Evolutionary conservation across 192 early-diverging fungal genomes (phyloP), one percentile per base, ranked within the genome.

Genomic region (Coemansia sp.): DNA sequence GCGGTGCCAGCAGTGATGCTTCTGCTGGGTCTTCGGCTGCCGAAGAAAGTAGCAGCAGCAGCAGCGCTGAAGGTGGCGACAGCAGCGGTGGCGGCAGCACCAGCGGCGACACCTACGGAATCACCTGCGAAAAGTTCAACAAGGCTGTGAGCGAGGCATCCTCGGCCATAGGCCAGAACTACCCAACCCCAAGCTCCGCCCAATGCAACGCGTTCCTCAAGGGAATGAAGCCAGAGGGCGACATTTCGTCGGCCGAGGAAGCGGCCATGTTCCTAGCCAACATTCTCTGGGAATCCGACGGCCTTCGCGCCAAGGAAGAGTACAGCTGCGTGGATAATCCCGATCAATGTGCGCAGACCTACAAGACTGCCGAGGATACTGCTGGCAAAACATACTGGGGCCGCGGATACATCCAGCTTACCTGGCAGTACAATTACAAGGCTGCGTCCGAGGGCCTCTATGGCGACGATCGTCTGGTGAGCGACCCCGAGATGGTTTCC

Each of bases 241-340:
- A 49, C 32, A 80, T 84, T 16, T 37, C 74, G 4, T 74, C 70
- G 0, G 70, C 66, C n/a, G 75, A 71, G 37, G 83, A 84, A 41
- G 83, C 78, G 0, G 83, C 83, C 63, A 84, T 84, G 83, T 84
- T 84, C 60, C 65, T 84, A 25, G 51, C 83, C 50, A 74, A 84
- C 38, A 79, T 84, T 40, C 62, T 84, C 13, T 80, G 78, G 77
- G 83, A 84, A 32, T 84, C 83, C 19, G 78, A 77, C 46, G 83
- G 83, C 0, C 58, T 84, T 22, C 71, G 61, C 7, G 71, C 74
- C 75, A 84, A 79, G 67, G 67, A 74, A 38, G 83, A 84, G 58
- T 75, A 77, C 51, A 72, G 54, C 16, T 84, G 83, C 64, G 45
- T 70, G 57, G 67, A 68, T 8, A 60, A 64, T 8, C 78, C 78